These are phyloP conservation scores for Stevia rebaudiana DNA, from an alignment of 140 eudicot genomes.

Conservation along the genomic window DNA sequence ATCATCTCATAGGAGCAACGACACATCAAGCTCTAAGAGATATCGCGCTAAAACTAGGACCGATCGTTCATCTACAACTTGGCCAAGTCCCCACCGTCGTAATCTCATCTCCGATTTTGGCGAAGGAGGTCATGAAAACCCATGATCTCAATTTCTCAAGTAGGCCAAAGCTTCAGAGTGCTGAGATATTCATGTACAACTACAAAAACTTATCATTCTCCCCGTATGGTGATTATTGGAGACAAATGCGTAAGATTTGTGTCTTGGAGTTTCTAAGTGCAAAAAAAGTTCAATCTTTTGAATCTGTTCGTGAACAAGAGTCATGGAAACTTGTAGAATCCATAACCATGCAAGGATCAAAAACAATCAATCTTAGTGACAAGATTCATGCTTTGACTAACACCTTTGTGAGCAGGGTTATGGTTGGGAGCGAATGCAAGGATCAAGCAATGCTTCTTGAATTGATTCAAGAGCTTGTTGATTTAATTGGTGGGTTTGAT, in stretches of 20 bases:
- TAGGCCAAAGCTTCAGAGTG: constrained; percentile 3
- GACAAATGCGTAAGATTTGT: constrained; percentile 15
- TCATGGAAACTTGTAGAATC: not conserved
- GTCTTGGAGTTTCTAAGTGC: constrained; percentile 16
- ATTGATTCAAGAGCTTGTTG: not conserved
- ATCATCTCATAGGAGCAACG: not conserved
- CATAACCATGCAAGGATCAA: not conserved
- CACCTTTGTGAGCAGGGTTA: not conserved
- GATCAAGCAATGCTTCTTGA: not conserved
- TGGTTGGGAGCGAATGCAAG: constrained; percentile 4
- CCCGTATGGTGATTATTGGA: constrained; percentile 8
- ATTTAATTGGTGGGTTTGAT: constrained; percentile 5
- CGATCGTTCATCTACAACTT: not conserved
- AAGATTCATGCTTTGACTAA: not conserved
- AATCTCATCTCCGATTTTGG: constrained; percentile 1
- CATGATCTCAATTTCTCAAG: constrained; percentile 2
- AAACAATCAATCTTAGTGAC: constrained; percentile 1
- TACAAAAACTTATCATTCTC: not conserved
- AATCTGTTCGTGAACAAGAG: constrained; percentile 2
- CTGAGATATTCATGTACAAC: constrained; percentile 3
- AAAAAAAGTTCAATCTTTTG: not conserved
- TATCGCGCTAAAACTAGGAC: constrained; percentile 12
- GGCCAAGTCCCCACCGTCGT: not conserved
- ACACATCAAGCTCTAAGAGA: constrained; percentile 8
- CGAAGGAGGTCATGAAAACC: constrained; percentile 12